These are phyloP conservation scores for Phaeosphaeria sp. DNA, from an alignment of 2,329 filamentous ascomycete species.

Conservation along the genomic window DNA sequence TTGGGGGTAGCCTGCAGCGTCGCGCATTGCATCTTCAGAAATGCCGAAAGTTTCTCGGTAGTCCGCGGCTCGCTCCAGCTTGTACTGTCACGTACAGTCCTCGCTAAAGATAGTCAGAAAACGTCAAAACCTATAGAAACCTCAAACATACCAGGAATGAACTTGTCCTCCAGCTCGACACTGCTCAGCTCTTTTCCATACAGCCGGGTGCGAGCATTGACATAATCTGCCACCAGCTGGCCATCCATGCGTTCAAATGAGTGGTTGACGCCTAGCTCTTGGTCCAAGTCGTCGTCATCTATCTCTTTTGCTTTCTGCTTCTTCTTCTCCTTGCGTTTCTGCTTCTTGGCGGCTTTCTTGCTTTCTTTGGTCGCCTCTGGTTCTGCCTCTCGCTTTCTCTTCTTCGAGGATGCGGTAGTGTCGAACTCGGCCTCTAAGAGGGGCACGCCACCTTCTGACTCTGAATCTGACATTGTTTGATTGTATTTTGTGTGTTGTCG, in stretches of 20 bases:
- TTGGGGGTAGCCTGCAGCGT: conserved; percentile 68
- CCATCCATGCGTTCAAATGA: conserved; percentile 84
- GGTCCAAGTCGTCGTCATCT: conserved; percentile 64
- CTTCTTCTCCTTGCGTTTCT: conserved; percentile 62
- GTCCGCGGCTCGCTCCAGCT: conserved; percentile 71
- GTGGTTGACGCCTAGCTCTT: conserved; percentile 69
- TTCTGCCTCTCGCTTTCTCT: conserved; percentile 51
- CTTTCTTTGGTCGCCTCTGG: conserved; percentile 37
- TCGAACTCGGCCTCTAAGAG: conserved; percentile 53
- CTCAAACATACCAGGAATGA: conserved; percentile 73
- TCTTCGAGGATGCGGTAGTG: conserved; percentile 38
- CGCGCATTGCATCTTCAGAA: conserved; percentile 72
- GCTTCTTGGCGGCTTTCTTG: conserved; percentile 46
- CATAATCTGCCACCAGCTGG: conserved; percentile 81
- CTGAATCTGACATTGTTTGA: conserved; percentile 54
- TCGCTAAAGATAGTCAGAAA: conserved; percentile 58
- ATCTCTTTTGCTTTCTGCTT: conserved; percentile 65
- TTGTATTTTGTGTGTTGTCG: conserved; percentile 27
- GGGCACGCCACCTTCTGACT: conserved; percentile 52
- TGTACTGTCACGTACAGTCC: conserved; percentile 79
- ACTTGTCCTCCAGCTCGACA: conserved; percentile 83
- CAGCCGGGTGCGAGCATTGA: conserved; percentile 77
- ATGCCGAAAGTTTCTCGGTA: conserved; percentile 76
- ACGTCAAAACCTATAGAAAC: not conserved
- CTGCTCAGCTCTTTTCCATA: conserved; percentile 82